phyloP scores from a whole-genome alignment of 441 rosid species.

The Populus trichocarpa region DNA sequence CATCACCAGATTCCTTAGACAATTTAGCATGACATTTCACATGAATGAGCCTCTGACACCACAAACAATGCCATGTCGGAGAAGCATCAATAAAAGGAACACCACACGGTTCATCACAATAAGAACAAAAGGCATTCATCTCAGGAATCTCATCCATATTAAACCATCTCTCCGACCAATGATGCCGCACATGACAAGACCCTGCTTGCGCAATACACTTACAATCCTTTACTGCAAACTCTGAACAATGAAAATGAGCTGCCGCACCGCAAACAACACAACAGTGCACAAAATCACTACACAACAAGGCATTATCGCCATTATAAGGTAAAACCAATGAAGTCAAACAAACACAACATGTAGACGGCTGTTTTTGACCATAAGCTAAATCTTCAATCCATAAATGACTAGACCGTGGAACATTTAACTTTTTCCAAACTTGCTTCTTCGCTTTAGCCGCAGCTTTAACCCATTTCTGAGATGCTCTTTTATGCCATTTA shows the following conservation, averaged over 20 bases:
- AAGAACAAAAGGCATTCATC: slow-evolving; percentile 58
- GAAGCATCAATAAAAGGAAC: slow-evolving; percentile 63
- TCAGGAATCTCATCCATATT: slow-evolving; percentile 54
- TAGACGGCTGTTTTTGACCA: slow-evolving; percentile 40
- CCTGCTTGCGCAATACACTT: slow-evolving; percentile 65
- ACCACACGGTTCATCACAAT: slow-evolving; percentile 66
- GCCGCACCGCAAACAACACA: slow-evolving; percentile 60
- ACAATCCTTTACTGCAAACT: slow-evolving; percentile 52
- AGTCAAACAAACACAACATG: slow-evolving; percentile 59
- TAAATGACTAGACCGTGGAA: slow-evolving; percentile 54
- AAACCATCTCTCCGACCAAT: slow-evolving; percentile 72
- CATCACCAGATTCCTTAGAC: slow-evolving; percentile 60
- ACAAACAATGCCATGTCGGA: slow-evolving; percentile 70
- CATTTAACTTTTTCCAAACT: slow-evolving; percentile 53
- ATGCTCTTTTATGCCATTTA: slow-evolving; percentile 55
- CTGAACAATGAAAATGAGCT: slow-evolving; percentile 60
- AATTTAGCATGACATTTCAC: slow-evolving; percentile 60
- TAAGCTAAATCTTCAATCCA: slow-evolving; percentile 54
- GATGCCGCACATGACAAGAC: slow-evolving; percentile 49
- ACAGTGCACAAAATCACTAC: slow-evolving; percentile 41
- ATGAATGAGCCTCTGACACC: slow-evolving; percentile 72
- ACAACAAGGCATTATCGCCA: slow-evolving; percentile 29
- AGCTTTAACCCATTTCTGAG: slow-evolving; percentile 57
- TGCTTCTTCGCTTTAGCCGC: slow-evolving; percentile 56
- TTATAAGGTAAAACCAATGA: slow-evolving; percentile 40